A percentile compares a stretch with the other conserved stretches of the same genome.
These are phyloP conservation scores for Puccinia triticina DNA, from an alignment of 1,284 basidiomycete genomes.

Conservation along the genomic window DNA sequence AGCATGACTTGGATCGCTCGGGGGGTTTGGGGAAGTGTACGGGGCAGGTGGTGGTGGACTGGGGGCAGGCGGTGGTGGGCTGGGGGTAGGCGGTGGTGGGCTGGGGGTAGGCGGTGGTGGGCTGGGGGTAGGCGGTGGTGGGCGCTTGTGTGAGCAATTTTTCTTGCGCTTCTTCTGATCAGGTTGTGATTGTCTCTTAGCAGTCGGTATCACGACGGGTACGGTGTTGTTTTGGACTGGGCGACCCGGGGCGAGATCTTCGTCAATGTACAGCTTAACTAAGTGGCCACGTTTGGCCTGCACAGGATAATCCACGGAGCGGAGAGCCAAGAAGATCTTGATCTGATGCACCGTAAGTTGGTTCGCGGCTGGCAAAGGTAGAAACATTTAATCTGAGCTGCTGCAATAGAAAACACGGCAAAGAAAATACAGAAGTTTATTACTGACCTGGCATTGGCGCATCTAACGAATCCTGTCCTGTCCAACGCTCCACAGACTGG, in stretches of 20 bases:
- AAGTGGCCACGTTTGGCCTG: constrained; percentile 1
- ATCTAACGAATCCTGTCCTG: neutral
- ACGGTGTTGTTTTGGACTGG: neutral
- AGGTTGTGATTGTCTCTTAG: no score
- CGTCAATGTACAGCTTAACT: constrained; percentile 4
- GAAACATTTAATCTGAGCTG: no score
- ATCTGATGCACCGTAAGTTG: neutral
- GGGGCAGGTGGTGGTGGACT: no score
- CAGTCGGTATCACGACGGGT: neutral
- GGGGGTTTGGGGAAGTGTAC: neutral
- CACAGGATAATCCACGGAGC: neutral
- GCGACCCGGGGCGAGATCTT: neutral
- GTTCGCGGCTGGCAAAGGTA: neutral
- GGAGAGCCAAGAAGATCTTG: constrained; percentile 17
- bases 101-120: neutral
- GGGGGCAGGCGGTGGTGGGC: neutral
- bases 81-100: neutral
- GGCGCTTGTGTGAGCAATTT: neutral
- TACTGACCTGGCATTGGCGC: constrained; percentile 2
- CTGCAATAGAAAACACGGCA: no score
- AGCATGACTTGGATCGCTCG: neutral
- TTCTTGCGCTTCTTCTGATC: neutral
- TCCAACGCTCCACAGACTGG: constrained; percentile 10
- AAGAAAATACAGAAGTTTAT: neutral
- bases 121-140: neutral